A percentile compares a stretch with the other conserved stretches of the same genome.
Conservation (phyloP, 495 filamentous ascomycete genomes). For the Aspergillus diversus region DNA sequence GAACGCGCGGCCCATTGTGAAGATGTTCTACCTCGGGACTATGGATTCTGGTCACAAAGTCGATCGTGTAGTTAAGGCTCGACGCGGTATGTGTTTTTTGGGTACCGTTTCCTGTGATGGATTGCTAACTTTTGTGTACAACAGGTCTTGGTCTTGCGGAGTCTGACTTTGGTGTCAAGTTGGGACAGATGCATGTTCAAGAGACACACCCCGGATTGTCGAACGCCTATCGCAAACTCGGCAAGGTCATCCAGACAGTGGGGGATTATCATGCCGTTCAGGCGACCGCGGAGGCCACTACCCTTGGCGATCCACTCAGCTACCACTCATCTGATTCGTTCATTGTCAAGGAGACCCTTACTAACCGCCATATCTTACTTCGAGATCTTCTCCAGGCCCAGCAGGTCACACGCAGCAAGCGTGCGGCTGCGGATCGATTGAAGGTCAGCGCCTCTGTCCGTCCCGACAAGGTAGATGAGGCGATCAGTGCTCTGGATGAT, state of each 20-base stretch:
- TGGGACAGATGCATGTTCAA: constrained; percentile 81
- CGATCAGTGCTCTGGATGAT: constrained; percentile 84
- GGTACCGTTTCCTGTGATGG: neutral
- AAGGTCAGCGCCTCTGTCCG: constrained; percentile 82
- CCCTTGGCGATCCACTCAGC: constrained; percentile 87
- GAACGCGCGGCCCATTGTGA: constrained; percentile 85
- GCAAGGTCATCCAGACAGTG: constrained; percentile 86
- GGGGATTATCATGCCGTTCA: constrained; percentile 98
- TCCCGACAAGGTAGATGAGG: constrained; percentile 95
- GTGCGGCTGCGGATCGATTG: constrained; percentile 83
- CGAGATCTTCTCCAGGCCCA: constrained; percentile 90
- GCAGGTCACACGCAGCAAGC: constrained; percentile 74
- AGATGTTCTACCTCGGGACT: constrained; percentile 91
- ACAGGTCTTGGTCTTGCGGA: constrained; percentile 89
- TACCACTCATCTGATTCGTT: constrained; percentile 97
- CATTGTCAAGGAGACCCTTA: constrained; percentile 98
- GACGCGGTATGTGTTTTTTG: constrained; percentile 68
- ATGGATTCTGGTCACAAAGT: constrained; percentile 97
- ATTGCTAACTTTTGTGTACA: neutral
- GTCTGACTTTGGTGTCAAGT: constrained; percentile 88
- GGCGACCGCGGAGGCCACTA: constrained; percentile 94
- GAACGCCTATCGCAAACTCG: constrained; percentile 92
- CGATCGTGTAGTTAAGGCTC: constrained; percentile 87
- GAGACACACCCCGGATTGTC: constrained; percentile 87
- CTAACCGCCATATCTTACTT: constrained; percentile 97